A percentile compares a stretch with the other conserved stretches of the same genome.
These are phyloP conservation scores for Trametes pubescens DNA, from an alignment of 1,284 basidiomycete genomes.

Conservation along the genomic window DNA sequence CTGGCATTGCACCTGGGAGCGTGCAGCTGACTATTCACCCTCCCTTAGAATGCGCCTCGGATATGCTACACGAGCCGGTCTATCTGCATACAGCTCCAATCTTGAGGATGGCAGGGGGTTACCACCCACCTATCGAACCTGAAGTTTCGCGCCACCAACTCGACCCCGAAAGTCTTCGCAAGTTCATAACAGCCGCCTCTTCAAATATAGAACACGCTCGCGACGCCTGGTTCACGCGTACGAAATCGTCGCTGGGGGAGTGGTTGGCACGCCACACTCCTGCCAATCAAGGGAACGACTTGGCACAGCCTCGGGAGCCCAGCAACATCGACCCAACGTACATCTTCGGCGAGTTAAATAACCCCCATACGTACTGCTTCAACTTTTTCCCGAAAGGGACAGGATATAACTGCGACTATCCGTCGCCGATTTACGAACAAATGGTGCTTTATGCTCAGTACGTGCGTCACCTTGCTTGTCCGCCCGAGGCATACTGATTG, in stretches of 20 bases:
- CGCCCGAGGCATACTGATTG: not conserved
- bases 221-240: too few relatives aligned
- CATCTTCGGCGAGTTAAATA: not conserved
- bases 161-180: not conserved
- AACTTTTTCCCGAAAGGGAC: not conserved
- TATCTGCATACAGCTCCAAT: not conserved
- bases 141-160: not conserved
- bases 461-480: not conserved
- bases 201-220: too few relatives aligned
- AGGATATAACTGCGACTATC: not conserved
- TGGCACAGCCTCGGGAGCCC: not conserved
- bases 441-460: slow-evolving; percentile 3
- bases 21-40: not conserved
- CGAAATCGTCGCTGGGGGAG: too few relatives aligned
- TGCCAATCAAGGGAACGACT: not conserved
- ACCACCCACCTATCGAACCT: not conserved
- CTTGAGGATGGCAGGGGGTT: not conserved
- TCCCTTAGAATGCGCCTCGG: not conserved
- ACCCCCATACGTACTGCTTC: slow-evolving; percentile 8
- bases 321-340: not conserved
- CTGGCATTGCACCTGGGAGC: not conserved
- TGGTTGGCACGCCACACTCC: not conserved
- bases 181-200: too few relatives aligned
- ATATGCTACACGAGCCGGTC: not conserved
- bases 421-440: not conserved